A percentile compares a stretch with the other conserved stretches of the same genome.
phyloP scores from a whole-genome alignment of 169 alveolate genomes.

The Eimeria tenella region DNA sequence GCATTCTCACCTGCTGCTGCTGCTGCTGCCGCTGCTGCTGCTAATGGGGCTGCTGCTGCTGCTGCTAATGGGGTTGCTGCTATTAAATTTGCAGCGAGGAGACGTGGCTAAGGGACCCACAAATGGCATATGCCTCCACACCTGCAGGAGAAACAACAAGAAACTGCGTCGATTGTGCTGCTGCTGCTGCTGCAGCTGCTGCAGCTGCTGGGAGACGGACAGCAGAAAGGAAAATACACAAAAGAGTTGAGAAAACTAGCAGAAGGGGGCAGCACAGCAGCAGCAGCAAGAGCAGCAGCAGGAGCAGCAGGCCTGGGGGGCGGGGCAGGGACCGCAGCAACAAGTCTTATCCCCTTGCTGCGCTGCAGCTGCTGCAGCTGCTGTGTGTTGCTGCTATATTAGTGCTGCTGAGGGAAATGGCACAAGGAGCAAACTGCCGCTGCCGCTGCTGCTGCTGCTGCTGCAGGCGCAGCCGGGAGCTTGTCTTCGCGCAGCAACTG shows the following conservation, averaged over 20 bases:
- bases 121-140: conserved; percentile 27
- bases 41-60: conserved; percentile 22
- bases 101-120: neutral
- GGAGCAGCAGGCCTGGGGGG: conserved; percentile 39
- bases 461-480: neutral
- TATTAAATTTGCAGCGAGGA: conserved; percentile 1
- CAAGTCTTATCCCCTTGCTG: neutral
- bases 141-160: conserved; percentile 32
- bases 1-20: conserved; percentile 28
- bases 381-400: neutral
- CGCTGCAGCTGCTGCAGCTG: neutral
- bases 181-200: conserved; percentile 45
- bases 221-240: neutral
- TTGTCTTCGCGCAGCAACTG: conserved; percentile 33
- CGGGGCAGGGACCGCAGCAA: conserved; percentile 6
- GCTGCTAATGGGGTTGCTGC: neutral
- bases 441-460: conserved; percentile 21
- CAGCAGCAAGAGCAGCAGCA: neutral
- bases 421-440: conserved; percentile 1
- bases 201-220: neutral
- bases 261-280: neutral
- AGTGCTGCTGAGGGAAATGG: neutral
- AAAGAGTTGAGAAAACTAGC: neutral
- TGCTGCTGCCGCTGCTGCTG: conserved; percentile 33
- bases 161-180: neutral